Evolutionary conservation across 2,329 filamentous ascomycete species (phyloP).

Genomic region (Clarireedia hainanense): DNA sequence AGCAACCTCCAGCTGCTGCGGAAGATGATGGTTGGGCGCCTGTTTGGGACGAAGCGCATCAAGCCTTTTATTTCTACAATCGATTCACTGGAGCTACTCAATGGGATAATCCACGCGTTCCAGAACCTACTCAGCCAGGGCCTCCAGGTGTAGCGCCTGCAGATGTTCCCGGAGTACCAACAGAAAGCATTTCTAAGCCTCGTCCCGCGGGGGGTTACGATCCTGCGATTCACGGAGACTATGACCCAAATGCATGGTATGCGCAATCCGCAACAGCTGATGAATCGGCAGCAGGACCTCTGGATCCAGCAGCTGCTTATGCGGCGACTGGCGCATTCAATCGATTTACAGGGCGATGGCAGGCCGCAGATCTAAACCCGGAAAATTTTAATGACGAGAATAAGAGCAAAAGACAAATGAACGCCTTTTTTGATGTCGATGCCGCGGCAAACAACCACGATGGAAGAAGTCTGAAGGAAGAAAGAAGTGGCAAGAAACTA

Average conservation of each 20-base stretch:
- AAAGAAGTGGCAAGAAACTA: constrained; percentile 77
- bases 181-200: constrained; percentile 21
- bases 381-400: constrained; percentile 80
- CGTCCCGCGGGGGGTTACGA: constrained; percentile 72
- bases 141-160: constrained; percentile 23
- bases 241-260: constrained; percentile 94
- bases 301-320: constrained; percentile 47
- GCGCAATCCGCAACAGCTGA: constrained; percentile 50
- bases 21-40: constrained; percentile 74
- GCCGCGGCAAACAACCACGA: constrained; percentile 86
- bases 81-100: constrained; percentile 66
- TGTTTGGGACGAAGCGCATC: constrained; percentile 61
- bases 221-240: constrained; percentile 90
- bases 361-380: constrained; percentile 56
- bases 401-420: constrained; percentile 82
- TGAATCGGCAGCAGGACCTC: constrained; percentile 28
- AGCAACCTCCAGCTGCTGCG: constrained; percentile 37
- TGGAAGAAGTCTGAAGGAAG: constrained; percentile 83
- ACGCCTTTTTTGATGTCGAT: constrained; percentile 92
- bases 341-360: constrained; percentile 79
- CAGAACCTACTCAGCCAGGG: constrained; percentile 31
- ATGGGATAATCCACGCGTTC: constrained; percentile 80
- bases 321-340: constrained; percentile 74
- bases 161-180: constrained; percentile 19
- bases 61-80: constrained; percentile 80